Evolutionary conservation across 2,329 filamentous ascomycete genomes (phyloP).

Genomic region (Cercospora janseana): DNA sequence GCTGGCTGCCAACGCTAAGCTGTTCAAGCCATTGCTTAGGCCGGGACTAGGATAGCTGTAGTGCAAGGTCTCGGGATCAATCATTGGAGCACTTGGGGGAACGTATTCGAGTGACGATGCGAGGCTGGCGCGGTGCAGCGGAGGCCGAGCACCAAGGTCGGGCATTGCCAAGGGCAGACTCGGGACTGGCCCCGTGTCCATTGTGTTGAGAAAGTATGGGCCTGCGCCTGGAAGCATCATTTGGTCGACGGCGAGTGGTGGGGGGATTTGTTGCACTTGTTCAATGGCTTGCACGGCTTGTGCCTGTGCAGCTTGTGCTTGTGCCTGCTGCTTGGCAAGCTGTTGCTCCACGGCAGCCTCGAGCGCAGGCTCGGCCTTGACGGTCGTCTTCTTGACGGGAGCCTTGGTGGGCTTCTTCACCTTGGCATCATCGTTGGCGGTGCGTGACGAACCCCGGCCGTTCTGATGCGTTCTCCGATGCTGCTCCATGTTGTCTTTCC

Average conservation of each 20-base stretch:
- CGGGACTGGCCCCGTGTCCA: constrained; percentile 38
- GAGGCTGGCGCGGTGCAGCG: constrained; percentile 36
- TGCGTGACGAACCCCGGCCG: constrained; percentile 44
- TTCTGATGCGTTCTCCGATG: constrained; percentile 72
- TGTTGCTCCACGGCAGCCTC: constrained; percentile 39
- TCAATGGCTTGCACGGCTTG: constrained; percentile 22
- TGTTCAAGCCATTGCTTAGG: constrained; percentile 41
- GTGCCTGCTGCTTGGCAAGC: constrained; percentile 30
- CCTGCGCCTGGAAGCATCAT: constrained; percentile 33
- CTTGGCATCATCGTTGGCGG: constrained; percentile 45
- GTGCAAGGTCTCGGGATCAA: constrained; percentile 37
- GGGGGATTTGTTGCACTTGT: constrained; percentile 25
- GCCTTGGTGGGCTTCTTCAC: constrained; percentile 45
- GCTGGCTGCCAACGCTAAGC: constrained; percentile 39
- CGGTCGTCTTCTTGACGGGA: constrained; percentile 32
- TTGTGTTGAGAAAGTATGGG: constrained; percentile 37
- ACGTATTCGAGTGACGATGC: constrained; percentile 38
- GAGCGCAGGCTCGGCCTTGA: constrained; percentile 34
- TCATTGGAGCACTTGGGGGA: constrained; percentile 31
- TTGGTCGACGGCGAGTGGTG: constrained; percentile 26
- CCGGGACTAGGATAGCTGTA: constrained; percentile 41
- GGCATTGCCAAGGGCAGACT: constrained; percentile 37
- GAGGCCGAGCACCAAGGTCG: constrained; percentile 34
- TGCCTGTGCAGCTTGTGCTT: constrained; percentile 23
- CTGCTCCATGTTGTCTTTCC: constrained; percentile 85